phyloP scores from a whole-genome alignment of 768 basidiomycete species.

The Amanita subjunquillea region DNA sequence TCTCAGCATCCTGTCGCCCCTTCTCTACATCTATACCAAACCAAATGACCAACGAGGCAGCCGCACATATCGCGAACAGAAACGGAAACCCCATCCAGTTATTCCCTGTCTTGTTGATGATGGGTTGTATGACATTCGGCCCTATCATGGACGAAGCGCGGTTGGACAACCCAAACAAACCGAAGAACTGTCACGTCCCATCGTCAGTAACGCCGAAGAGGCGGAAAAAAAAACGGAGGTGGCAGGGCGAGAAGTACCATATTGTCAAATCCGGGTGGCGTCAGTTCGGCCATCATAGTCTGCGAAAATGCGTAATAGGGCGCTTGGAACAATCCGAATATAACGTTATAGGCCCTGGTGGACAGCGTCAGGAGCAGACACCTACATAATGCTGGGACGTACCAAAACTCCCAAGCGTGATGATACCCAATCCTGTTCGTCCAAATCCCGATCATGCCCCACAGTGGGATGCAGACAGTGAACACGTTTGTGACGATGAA shows the following conservation, averaged over 20 bases:
- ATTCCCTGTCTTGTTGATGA: conserved; percentile 60
- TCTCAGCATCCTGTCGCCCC: conserved; percentile 50
- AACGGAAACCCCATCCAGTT: conserved; percentile 86
- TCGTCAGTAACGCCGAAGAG: neutral
- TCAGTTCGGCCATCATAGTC: conserved; percentile 85
- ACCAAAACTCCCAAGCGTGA: conserved; percentile 86
- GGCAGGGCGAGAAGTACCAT: conserved; percentile 24
- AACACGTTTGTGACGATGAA: conserved; percentile 71
- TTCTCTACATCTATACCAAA: conserved; percentile 57
- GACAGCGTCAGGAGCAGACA: neutral
- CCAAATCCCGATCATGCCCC: conserved; percentile 86
- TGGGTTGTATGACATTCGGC: conserved; percentile 77
- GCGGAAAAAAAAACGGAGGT: neutral
- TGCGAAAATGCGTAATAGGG: conserved; percentile 84
- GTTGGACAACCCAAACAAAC: conserved; percentile 77
- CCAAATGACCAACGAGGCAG: conserved; percentile 70
- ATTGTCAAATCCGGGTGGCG: conserved; percentile 82
- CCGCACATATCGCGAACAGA: conserved; percentile 59
- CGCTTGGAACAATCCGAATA: conserved; percentile 76
- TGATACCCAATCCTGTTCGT: conserved; percentile 68
- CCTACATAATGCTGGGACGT: neutral
- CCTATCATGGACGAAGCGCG: conserved; percentile 83
- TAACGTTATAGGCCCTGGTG: conserved; percentile 63
- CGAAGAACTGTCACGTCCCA: conserved; percentile 54
- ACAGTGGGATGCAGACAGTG: conserved; percentile 69